phyloP scores from a whole-genome alignment of 164 flowering plant species.

The Stephania yunnanensis region DNA sequence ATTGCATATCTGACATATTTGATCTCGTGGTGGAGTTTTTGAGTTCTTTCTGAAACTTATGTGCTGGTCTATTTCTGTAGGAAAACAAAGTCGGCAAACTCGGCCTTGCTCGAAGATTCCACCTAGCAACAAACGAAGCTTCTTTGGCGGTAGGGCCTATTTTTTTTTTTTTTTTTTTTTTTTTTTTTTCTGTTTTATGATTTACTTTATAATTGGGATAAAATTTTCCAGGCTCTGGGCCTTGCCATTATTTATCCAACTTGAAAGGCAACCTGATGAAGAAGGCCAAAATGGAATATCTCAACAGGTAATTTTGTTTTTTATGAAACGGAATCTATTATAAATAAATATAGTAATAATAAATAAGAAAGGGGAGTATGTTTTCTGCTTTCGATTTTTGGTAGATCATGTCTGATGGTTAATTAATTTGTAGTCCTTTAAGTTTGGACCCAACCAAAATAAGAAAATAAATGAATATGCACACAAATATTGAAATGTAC shows the following conservation, averaged over 20 bases:
- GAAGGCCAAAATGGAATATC: conserved; percentile 64
- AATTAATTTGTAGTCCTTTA: not conserved
- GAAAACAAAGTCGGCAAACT: conserved; percentile 72
- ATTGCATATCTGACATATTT: not conserved
- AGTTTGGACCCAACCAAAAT: not conserved
- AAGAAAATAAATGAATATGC: not conserved
- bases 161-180: too few species aligned
- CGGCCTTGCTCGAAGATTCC: conserved; percentile 70
- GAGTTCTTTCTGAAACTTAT: not conserved
- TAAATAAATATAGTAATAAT: too few species aligned
- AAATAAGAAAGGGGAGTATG: not conserved
- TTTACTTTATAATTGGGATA: conserved; percentile 5
- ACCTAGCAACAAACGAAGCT: conserved; percentile 62
- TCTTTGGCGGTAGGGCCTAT: conserved; percentile 51
- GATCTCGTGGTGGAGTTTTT: not conserved
- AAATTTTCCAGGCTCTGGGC: conserved; percentile 39
- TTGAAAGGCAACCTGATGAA: conserved; percentile 77
- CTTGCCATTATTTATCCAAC: conserved; percentile 37
- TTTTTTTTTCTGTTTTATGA: not conserved
- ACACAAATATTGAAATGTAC: not conserved
- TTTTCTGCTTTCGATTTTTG: not conserved
- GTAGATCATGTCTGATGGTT: not conserved
- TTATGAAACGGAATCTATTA: too few species aligned
- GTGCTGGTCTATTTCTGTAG: conserved; percentile 25
- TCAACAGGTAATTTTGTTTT: conserved; percentile 50